Conservation (phyloP, 2,329 filamentous ascomycete species). For the Trichoderma sp. region DNA sequence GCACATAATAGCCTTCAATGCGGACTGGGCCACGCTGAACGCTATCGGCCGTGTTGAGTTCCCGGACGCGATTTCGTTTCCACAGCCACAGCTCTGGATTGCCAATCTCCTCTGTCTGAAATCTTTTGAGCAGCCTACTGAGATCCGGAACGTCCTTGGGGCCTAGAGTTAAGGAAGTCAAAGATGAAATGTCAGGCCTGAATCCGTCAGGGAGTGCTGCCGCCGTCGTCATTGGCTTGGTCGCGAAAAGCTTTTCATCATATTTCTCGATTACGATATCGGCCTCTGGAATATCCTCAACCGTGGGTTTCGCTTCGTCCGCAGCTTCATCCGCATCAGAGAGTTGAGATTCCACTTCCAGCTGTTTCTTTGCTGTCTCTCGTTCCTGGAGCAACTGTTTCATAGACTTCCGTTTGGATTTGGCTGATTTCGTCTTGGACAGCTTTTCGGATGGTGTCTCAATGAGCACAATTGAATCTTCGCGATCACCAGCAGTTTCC, state of each 20-base stretch:
- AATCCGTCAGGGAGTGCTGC: conserved; percentile 49
- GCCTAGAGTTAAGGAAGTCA: conserved; percentile 48
- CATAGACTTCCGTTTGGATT: conserved; percentile 75
- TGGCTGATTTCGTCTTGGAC: conserved; percentile 58
- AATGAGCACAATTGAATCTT: conserved; percentile 46
- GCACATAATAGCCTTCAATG: conserved; percentile 74
- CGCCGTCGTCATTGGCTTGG: conserved; percentile 48
- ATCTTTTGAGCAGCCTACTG: conserved; percentile 51
- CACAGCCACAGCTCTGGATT: conserved; percentile 59
- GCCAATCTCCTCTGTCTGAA: conserved; percentile 46
- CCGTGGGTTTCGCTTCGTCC: conserved; percentile 36
- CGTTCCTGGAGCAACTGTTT: conserved; percentile 73
- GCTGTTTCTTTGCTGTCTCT: conserved; percentile 59
- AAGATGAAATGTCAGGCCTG: conserved; percentile 47
- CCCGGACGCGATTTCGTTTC: conserved; percentile 57
- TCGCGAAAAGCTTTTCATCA: conserved; percentile 53
- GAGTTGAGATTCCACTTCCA: conserved; percentile 48
- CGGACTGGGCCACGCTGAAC: conserved; percentile 39
- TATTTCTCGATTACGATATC: conserved; percentile 51
- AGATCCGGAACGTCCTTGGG: conserved; percentile 52
- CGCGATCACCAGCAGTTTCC: conserved; percentile 46
- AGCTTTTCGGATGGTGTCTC: conserved; percentile 52
- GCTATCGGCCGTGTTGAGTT: conserved; percentile 50
- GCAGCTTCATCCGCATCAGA: conserved; percentile 46
- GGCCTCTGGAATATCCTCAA: conserved; percentile 26